Conservation (phyloP, 495 filamentous ascomycete genomes). For the Neurospora sp. region DNA sequence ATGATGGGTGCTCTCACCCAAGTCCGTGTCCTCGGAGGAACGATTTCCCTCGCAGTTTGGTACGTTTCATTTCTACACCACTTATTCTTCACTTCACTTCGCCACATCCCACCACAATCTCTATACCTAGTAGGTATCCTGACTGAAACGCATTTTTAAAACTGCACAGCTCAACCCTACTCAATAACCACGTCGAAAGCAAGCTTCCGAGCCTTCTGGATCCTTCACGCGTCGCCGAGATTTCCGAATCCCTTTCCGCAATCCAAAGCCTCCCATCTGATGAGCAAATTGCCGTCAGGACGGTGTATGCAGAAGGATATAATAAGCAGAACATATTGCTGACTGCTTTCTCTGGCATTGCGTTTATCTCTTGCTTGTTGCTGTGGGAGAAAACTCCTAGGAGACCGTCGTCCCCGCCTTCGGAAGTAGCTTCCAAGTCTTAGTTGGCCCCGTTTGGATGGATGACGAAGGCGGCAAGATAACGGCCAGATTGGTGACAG, state of each 20-base stretch:
- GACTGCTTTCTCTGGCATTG: not conserved
- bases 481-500: not conserved
- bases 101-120: not conserved
- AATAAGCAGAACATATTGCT: slow-evolving; percentile 1
- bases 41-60: slow-evolving; percentile 28
- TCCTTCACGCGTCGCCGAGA: not conserved
- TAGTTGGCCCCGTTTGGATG: not conserved
- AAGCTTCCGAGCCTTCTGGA: not conserved
- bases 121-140: not conserved
- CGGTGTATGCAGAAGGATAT: slow-evolving; percentile 1
- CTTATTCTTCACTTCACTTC: not conserved
- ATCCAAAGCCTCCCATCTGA: not conserved
- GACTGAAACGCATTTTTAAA: not conserved
- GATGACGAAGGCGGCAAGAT: not conserved
- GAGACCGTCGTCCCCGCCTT: not conserved
- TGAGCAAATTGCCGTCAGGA: not conserved
- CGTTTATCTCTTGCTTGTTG: not conserved
- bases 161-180: slow-evolving; percentile 1
- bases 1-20: slow-evolving; percentile 36
- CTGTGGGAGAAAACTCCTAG: not conserved
- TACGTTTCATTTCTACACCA: not conserved
- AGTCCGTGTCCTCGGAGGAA: slow-evolving; percentile 40
- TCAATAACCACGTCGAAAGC: slow-evolving; percentile 5
- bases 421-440: not conserved
- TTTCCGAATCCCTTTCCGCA: slow-evolving; percentile 4